Conservation (phyloP, 2,329 filamentous ascomycete species). For the Parascedosporium putredinis region DNA sequence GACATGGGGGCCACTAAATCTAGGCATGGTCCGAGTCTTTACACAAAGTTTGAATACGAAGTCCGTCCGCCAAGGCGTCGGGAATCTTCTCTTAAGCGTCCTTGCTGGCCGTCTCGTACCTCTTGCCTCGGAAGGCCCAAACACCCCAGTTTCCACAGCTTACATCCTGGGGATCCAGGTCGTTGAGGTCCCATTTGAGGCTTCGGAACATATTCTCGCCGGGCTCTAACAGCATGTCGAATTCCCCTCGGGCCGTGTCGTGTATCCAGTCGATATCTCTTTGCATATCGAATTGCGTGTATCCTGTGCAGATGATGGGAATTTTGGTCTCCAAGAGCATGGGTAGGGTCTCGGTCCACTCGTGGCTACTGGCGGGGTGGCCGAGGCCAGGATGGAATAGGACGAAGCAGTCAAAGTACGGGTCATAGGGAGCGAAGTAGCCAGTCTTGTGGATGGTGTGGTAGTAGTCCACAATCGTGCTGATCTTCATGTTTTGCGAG, state of each 20-base stretch:
- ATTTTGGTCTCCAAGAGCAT: constrained; percentile 89
- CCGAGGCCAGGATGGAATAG: constrained; percentile 95
- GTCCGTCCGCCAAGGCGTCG: no score
- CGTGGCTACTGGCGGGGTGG: constrained; percentile 83
- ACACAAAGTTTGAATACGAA: not conserved
- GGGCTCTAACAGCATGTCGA: constrained; percentile 83
- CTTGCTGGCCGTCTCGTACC: constrained; percentile 62
- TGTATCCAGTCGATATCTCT: constrained; percentile 84
- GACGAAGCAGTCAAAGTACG: constrained; percentile 96
- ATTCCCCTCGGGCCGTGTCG: constrained; percentile 77
- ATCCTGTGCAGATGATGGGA: constrained; percentile 88
- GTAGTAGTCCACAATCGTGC: constrained; percentile 96
- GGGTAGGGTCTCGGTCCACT: constrained; percentile 88
- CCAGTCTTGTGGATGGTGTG: constrained; percentile 89
- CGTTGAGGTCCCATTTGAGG: constrained; percentile 92
- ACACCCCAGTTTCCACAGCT: constrained; percentile 95
- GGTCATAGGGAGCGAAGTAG: constrained; percentile 88
- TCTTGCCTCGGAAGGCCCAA: constrained; percentile 96
- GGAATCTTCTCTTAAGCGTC: constrained; percentile 19
- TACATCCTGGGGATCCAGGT: constrained; percentile 85
- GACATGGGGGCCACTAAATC: not conserved
- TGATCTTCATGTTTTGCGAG: constrained; percentile 85
- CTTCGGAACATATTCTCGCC: constrained; percentile 93
- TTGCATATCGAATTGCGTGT: constrained; percentile 91
- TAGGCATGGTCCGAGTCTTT: not conserved